Evolutionary conservation across 2,329 filamentous ascomycete genomes (phyloP).

Genomic region (Fusarium redolens): DNA sequence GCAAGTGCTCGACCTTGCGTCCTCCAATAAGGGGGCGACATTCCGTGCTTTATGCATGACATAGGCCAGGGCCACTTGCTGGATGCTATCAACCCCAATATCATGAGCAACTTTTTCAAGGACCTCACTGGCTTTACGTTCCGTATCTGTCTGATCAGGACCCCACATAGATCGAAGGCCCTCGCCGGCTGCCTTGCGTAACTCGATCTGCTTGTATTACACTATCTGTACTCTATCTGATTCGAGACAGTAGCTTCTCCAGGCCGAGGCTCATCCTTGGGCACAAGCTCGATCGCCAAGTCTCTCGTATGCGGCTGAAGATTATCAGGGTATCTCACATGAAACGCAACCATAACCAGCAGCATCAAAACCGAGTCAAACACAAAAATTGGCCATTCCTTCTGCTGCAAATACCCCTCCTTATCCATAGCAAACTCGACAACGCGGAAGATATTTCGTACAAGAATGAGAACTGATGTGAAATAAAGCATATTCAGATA

Average conservation of each 20-base stretch:
- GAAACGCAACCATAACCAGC: slow-evolving; percentile 19
- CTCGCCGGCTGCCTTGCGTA: too few relatives aligned
- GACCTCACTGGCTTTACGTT: too few relatives aligned
- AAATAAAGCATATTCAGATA: slow-evolving; percentile 25
- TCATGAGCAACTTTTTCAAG: too few relatives aligned
- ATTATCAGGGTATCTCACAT: slow-evolving; percentile 15
- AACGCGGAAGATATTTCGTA: slow-evolving; percentile 21
- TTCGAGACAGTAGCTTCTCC: neutral
- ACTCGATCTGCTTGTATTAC: too few relatives aligned
- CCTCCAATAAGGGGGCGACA: too few relatives aligned
- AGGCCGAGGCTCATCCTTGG: accelerated
- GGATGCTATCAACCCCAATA: too few relatives aligned
- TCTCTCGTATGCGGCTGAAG: neutral
- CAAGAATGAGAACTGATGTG: slow-evolving; percentile 2
- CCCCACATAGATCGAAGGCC: too few relatives aligned
- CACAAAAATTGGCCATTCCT: slow-evolving; percentile 29
- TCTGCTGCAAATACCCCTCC: slow-evolving; percentile 19
- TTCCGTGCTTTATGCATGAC: too few relatives aligned
- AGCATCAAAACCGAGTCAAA: slow-evolving; percentile 32
- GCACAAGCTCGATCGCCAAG: neutral
- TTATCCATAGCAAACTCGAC: slow-evolving; percentile 26
- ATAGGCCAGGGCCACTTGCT: too few relatives aligned
- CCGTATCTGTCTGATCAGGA: too few relatives aligned
- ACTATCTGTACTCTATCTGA: accelerated
- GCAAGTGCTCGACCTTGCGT: too few relatives aligned